phyloP scores from a whole-genome alignment of 139 green algal genomes.

The Chlorella sorokiniana region DNA sequence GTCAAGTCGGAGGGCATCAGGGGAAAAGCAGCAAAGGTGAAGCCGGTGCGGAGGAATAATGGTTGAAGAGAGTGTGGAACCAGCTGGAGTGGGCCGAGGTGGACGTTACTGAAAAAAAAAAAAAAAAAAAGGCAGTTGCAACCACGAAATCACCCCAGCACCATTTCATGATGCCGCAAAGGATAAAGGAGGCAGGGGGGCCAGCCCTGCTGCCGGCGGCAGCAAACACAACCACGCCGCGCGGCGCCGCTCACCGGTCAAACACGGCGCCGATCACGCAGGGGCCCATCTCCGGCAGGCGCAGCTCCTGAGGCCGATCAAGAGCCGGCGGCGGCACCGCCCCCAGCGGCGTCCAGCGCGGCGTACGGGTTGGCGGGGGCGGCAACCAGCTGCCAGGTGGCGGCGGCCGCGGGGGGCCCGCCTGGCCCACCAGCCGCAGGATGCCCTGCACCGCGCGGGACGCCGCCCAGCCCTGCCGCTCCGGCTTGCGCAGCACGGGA shows the following conservation, averaged over 20 bases:
- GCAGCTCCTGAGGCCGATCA: background rate
- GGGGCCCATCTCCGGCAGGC: slow-evolving; percentile 14
- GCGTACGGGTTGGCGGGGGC: slow-evolving; percentile 12
- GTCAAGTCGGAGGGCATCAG: no score
- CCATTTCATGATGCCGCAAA: no score
- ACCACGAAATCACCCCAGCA: no score
- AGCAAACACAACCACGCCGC: no score
- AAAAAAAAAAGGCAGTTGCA: no score
- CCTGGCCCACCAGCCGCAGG: background rate
- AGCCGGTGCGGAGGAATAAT: no score
- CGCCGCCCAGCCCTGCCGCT: background rate
- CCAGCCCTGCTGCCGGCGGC: no score
- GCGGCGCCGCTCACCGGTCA: background rate
- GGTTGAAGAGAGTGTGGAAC: no score
- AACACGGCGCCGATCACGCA: slow-evolving; percentile 17
- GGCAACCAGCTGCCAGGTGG: slow-evolving; percentile 31
- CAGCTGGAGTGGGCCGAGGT: no score
- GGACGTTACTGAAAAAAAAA: no score
- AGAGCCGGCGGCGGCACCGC: background rate
- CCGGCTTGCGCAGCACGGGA: slow-evolving; percentile 6
- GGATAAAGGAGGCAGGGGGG: no score
- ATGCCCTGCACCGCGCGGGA: background rate
- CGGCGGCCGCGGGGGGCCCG: background rate
- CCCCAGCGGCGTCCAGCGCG: background rate
- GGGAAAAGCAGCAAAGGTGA: no score